Conservation (phyloP, 768 basidiomycete species). For the Filobasidium floriforme region DNA sequence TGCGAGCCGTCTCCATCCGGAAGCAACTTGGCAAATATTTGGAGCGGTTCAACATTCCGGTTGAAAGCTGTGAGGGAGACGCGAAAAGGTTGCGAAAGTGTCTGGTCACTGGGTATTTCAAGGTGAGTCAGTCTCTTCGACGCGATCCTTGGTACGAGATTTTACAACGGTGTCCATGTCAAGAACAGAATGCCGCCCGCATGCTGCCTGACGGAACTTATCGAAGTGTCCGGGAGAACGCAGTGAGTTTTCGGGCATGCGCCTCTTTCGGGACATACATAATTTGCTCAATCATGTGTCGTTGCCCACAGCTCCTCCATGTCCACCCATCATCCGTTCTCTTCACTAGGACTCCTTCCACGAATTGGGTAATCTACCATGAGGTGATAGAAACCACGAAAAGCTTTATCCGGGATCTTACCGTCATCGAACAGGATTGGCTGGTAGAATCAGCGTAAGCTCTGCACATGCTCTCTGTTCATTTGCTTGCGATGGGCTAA, state of each 20-base stretch:
- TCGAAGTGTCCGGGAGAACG: slow-evolving; percentile 74
- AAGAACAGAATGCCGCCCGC: slow-evolving; percentile 70
- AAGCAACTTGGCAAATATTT: slow-evolving; percentile 93
- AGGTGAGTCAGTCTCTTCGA: slow-evolving; percentile 27
- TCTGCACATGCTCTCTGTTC: background rate
- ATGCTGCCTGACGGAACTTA: slow-evolving; percentile 92
- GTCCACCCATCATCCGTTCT: slow-evolving; percentile 90
- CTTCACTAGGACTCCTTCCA: slow-evolving; percentile 82
- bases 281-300: no score
- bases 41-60: slow-evolving; percentile 72
- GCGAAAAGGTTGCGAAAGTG: slow-evolving; percentile 73
- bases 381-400: slow-evolving; percentile 96
- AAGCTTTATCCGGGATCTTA: slow-evolving; percentile 83
- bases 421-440: slow-evolving; percentile 95
- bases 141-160: background rate
- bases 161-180: background rate
- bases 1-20: slow-evolving; percentile 85
- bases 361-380: slow-evolving; percentile 90
- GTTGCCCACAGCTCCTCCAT: slow-evolving; percentile 58
- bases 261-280: no score
- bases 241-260: slow-evolving; percentile 50
- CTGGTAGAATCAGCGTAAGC: slow-evolving; percentile 49
- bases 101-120: slow-evolving; percentile 81
- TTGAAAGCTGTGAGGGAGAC: slow-evolving; percentile 84
- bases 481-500: background rate